Evolutionary conservation across 2,329 filamentous ascomycete genomes (phyloP).

Genomic region (Tolypocladium endophyticum): DNA sequence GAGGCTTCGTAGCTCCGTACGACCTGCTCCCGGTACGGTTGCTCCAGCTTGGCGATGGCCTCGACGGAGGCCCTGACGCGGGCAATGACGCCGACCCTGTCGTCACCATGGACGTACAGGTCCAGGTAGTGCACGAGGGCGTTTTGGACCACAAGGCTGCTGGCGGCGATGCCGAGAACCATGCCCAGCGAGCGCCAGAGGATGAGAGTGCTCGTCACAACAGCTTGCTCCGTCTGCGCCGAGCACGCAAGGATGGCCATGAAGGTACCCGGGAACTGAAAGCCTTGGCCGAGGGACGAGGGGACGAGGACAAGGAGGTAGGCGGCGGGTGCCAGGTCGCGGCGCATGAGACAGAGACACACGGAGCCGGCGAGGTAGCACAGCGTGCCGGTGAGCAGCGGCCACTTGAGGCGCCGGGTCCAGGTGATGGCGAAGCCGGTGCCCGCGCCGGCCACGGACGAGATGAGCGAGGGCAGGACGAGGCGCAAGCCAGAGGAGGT

Average conservation of each 20-base stretch:
- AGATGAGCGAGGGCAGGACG: constrained; percentile 48
- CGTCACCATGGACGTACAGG: constrained; percentile 43
- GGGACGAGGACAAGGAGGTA: constrained; percentile 50
- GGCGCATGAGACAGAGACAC: constrained; percentile 37
- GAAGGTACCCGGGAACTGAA: constrained; percentile 54
- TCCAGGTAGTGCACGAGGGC: constrained; percentile 50
- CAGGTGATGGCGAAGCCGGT: constrained; percentile 54
- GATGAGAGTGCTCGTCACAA: constrained; percentile 59
- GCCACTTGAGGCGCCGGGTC: constrained; percentile 49
- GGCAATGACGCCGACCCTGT: constrained; percentile 45
- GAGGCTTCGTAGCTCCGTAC: constrained; percentile 43
- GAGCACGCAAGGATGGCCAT: constrained; percentile 52
- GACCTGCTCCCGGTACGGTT: constrained; percentile 41
- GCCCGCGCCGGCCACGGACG: constrained; percentile 41
- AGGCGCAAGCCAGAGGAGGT: constrained; percentile 65
- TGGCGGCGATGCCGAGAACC: constrained; percentile 63
- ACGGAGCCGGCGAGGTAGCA: constrained; percentile 39
- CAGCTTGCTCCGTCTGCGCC: constrained; percentile 51
- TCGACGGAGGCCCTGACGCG: constrained; percentile 44
- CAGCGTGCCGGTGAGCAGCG: constrained; percentile 39
- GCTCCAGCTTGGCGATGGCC: constrained; percentile 34
- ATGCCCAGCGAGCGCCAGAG: constrained; percentile 62
- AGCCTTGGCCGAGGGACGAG: constrained; percentile 47
- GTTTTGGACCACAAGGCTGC: constrained; percentile 66
- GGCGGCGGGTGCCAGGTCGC: constrained; percentile 36